A percentile compares a stretch with the other conserved stretches of the same genome.
Evolutionary conservation across 2,329 filamentous ascomycete species (phyloP).

Genomic region (Endoconidiophora laricicola): DNA sequence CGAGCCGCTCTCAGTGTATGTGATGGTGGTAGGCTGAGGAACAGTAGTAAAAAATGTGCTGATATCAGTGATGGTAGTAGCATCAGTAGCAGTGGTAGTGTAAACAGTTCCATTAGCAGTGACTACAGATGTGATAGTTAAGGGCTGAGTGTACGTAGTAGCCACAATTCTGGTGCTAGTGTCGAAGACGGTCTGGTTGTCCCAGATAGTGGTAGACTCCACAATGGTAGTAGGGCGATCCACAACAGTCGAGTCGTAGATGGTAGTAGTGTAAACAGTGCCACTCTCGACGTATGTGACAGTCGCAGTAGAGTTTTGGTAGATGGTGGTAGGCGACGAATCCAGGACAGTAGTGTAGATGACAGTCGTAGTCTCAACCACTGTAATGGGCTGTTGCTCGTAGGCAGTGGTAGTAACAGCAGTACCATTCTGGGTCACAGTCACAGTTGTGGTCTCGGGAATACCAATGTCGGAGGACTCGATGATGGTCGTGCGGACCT

Average conservation of each 20-base stretch:
- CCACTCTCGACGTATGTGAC: neutral
- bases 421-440: neutral
- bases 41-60: constrained; percentile 1
- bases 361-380: constrained; percentile 3
- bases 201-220: neutral
- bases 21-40: constrained; percentile 1
- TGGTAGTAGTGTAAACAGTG: neutral
- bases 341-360: neutral
- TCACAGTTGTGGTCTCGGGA: neutral
- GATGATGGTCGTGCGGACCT: neutral
- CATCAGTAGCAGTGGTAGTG: neutral
- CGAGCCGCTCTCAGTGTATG: neutral
- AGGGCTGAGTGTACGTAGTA: neutral
- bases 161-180: neutral
- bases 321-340: no score
- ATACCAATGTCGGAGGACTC: neutral
- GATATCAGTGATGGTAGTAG: constrained; percentile 1
- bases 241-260: neutral
- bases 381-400: neutral
- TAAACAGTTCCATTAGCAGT: neutral
- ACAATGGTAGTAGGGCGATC: constrained; percentile 3
- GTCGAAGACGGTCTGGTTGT: constrained; percentile 1
- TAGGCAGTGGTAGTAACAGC: neutral
- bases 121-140: neutral
- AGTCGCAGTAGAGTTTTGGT: neutral